phyloP scores from a whole-genome alignment of 306 rosid genomes.

The Elaeagnus macrophylla region DNA sequence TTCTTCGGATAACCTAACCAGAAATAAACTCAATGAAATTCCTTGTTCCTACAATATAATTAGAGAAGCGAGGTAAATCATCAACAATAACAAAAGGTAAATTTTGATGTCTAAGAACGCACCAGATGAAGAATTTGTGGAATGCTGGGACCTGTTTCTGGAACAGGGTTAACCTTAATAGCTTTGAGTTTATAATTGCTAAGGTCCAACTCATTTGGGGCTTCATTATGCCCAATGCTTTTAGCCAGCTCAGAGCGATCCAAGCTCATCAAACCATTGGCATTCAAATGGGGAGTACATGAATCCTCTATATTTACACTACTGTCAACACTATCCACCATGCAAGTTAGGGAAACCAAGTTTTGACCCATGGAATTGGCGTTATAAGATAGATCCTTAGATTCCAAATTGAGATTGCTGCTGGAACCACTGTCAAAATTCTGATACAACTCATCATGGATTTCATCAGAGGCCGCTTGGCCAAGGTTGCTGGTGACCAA shows the following conservation, averaged over 20 bases:
- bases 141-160: slow-evolving; percentile 68
- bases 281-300: slow-evolving; percentile 43
- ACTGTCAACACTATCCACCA: slow-evolving; percentile 38
- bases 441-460: slow-evolving; percentile 43
- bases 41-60: too few species aligned
- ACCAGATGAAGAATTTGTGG: slow-evolving; percentile 91
- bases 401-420: slow-evolving; percentile 32
- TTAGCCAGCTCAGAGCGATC: slow-evolving; percentile 43
- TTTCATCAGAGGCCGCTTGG: slow-evolving; percentile 58
- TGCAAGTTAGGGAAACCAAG: slow-evolving; percentile 43
- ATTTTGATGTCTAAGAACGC: slow-evolving; percentile 22
- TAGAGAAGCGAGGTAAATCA: too few species aligned
- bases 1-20: too few species aligned
- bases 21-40: too few species aligned
- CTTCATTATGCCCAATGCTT: slow-evolving; percentile 36
- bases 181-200: slow-evolving; percentile 35
- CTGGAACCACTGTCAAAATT: slow-evolving; percentile 48
- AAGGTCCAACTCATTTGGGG: slow-evolving; percentile 42
- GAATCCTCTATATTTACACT: slow-evolving; percentile 45
- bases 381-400: slow-evolving; percentile 35
- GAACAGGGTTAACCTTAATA: slow-evolving; percentile 30
- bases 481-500: slow-evolving; percentile 37
- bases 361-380: slow-evolving; percentile 37
- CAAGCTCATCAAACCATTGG: slow-evolving; percentile 40
- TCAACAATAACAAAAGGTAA: too few species aligned